A percentile compares a stretch with the other conserved stretches of the same genome.
Evolutionary conservation across 768 basidiomycete genomes (phyloP).

Genomic region (Tylopilus subfusipes): DNA sequence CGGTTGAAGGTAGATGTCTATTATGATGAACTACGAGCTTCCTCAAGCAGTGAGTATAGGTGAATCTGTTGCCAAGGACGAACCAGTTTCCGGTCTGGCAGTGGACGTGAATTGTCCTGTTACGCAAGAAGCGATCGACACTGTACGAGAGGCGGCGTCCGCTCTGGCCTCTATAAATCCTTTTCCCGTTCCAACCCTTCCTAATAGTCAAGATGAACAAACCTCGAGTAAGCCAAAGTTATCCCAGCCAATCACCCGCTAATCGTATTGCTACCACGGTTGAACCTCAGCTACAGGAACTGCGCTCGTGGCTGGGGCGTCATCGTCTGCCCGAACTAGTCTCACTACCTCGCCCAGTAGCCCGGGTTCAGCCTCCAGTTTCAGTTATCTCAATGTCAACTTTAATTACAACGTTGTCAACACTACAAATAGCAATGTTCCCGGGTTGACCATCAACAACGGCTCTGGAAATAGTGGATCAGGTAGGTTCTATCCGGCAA

Average conservation of each 20-base stretch:
- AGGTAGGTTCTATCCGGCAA: neutral
- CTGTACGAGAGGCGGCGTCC: neutral
- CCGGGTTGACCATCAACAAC: neutral
- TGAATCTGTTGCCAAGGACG: neutral
- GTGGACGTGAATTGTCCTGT: neutral
- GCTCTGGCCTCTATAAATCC: neutral
- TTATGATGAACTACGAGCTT: neutral
- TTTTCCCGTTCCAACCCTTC: neutral
- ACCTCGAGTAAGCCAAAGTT: neutral
- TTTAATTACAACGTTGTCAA: neutral
- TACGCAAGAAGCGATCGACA: neutral
- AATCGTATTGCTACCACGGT: neutral
- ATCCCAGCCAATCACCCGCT: neutral
- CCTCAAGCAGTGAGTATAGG: neutral
- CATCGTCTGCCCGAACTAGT: neutral
- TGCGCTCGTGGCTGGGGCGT: neutral
- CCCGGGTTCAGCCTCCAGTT: neutral
- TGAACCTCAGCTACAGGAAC: neutral
- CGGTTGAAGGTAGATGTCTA: neutral
- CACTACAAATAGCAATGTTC: neutral
- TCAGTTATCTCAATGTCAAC: neutral
- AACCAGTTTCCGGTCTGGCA: neutral
- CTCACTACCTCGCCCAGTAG: constrained; percentile 1
- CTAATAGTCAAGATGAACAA: neutral
- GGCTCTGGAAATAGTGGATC: neutral